phyloP scores from a whole-genome alignment of 495 filamentous ascomycete genomes.

The Annulohypoxylon moriforme region DNA sequence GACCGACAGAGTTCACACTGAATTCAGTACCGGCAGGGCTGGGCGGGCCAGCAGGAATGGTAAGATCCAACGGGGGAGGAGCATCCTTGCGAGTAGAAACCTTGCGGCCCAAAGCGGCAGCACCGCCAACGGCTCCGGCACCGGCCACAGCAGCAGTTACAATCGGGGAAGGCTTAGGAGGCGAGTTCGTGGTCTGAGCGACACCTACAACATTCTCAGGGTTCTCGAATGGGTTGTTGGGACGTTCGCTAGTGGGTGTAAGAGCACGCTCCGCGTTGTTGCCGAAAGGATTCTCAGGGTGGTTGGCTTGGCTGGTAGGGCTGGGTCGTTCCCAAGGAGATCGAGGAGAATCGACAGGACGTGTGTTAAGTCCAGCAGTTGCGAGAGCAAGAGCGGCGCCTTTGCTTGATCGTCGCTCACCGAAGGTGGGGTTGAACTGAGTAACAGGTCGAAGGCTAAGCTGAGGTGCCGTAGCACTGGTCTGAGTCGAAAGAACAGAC shows the following conservation, averaged over 20 bases:
- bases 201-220: constrained; percentile 48
- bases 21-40: constrained; percentile 72
- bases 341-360: constrained; percentile 35
- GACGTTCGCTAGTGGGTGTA: constrained; percentile 49
- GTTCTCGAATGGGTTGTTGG: constrained; percentile 56
- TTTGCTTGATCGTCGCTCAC: constrained; percentile 59
- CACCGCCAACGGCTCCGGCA: constrained; percentile 47
- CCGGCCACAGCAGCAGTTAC: constrained; percentile 52
- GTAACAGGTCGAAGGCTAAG: constrained; percentile 89
- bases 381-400: constrained; percentile 58
- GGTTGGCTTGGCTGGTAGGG: constrained; percentile 60
- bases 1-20: constrained; percentile 63
- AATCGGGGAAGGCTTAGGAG: constrained; percentile 39
- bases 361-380: constrained; percentile 50
- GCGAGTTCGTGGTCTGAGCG: constrained; percentile 47
- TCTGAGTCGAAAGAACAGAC: constrained; percentile 47
- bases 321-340: constrained; percentile 52
- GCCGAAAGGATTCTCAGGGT: constrained; percentile 63
- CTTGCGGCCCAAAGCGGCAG: constrained; percentile 55
- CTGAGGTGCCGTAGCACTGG: constrained; percentile 68
- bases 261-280: constrained; percentile 55
- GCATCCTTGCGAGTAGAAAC: constrained; percentile 58
- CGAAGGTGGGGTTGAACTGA: constrained; percentile 81
- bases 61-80: constrained; percentile 62
- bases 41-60: constrained; percentile 57